A percentile compares a stretch with the other conserved stretches of the same genome.
Conservation (phyloP, 2,329 filamentous ascomycete species). For the Trichocomaceae sp. region DNA sequence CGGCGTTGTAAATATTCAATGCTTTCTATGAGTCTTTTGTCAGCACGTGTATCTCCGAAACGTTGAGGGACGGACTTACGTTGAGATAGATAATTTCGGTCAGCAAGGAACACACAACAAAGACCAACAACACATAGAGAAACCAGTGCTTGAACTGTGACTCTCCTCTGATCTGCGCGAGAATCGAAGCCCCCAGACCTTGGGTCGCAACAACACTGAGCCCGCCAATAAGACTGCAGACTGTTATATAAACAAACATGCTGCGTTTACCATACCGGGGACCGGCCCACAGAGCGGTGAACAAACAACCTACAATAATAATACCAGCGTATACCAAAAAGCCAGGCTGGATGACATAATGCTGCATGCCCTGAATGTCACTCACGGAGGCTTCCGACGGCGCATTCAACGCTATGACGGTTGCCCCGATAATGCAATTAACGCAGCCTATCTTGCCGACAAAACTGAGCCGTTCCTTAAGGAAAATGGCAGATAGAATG, state of each 20-base stretch:
- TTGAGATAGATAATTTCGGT: conserved; percentile 96
- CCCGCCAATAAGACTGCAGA: conserved; percentile 91
- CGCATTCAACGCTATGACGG: conserved; percentile 92
- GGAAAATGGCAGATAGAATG: conserved; percentile 83
- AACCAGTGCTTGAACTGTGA: conserved; percentile 98
- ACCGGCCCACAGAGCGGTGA: conserved; percentile 72
- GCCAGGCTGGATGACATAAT: conserved; percentile 75
- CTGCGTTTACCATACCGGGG: conserved; percentile 91
- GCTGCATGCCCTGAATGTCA: conserved; percentile 87
- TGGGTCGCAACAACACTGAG: conserved; percentile 93
- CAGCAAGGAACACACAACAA: conserved; percentile 79
- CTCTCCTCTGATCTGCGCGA: conserved; percentile 74
- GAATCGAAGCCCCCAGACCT: conserved; percentile 82
- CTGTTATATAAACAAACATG: conserved; percentile 95
- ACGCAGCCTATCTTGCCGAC: conserved; percentile 96
- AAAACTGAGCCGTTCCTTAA: conserved; percentile 92
- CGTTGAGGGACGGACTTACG: conserved; percentile 51
- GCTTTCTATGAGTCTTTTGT: conserved; percentile 69
- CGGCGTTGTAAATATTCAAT: conserved; percentile 91
- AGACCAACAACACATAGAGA: conserved; percentile 81
- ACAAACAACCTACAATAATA: conserved; percentile 64
- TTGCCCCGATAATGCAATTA: conserved; percentile 84
- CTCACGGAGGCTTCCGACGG: conserved; percentile 76
- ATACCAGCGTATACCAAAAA: conserved; percentile 82
- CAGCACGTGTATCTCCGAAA: not conserved